phyloP scores from a whole-genome alignment of 1,284 basidiomycete genomes.

The Coniferiporia sulphurascens region DNA sequence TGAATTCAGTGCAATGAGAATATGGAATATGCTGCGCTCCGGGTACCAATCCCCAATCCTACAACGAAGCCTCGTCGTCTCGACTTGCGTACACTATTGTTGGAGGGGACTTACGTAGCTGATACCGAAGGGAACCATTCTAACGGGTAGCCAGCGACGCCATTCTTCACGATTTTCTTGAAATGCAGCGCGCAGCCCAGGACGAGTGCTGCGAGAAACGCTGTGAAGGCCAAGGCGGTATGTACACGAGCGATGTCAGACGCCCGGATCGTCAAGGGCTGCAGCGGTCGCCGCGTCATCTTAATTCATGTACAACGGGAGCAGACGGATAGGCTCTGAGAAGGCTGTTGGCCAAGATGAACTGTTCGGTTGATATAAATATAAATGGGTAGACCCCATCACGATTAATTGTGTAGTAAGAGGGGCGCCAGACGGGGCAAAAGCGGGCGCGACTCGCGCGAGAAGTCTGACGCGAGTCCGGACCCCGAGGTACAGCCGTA shows the following conservation, averaged over 20 bases:
- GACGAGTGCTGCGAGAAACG: constrained; percentile 68
- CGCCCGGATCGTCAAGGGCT: constrained; percentile 35
- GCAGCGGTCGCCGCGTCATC: background rate
- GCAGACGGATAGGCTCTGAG: background rate
- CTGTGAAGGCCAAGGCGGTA: constrained; percentile 63
- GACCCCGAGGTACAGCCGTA: too few relatives aligned
- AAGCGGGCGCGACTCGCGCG: background rate
- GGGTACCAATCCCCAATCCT: constrained; percentile 93
- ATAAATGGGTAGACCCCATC: background rate
- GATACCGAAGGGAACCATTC: constrained; percentile 95
- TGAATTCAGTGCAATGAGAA: constrained; percentile 83
- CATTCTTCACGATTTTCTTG: constrained; percentile 86
- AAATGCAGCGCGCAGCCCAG: constrained; percentile 75
- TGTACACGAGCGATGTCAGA: constrained; percentile 59
- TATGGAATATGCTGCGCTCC: constrained; percentile 85
- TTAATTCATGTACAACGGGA: background rate
- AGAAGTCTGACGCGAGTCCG: too few relatives aligned
- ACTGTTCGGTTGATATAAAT: too few relatives aligned
- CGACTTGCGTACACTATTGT: background rate
- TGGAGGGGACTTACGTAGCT: constrained; percentile 63
- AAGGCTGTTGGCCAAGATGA: too few relatives aligned
- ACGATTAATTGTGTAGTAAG: background rate
- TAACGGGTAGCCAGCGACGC: constrained; percentile 78
- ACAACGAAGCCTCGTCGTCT: background rate
- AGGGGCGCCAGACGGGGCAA: background rate